A percentile compares a stretch with the other conserved stretches of the same genome.
Evolutionary conservation across 768 basidiomycete genomes (phyloP).

Genomic region (Suillus decipiens): DNA sequence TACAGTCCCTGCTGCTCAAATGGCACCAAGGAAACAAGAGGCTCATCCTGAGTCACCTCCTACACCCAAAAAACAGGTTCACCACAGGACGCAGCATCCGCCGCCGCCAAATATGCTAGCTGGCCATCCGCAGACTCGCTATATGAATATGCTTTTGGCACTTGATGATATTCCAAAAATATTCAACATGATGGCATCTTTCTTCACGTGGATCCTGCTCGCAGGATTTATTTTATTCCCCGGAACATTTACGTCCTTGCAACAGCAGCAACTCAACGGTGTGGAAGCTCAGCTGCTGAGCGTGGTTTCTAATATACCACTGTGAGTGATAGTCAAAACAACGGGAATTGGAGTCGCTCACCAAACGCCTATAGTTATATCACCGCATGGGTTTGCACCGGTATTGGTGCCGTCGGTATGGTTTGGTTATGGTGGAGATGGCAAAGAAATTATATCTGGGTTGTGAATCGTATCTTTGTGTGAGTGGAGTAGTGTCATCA

Average conservation of each 20-base stretch:
- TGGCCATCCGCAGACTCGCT: conserved; percentile 42
- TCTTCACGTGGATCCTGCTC: conserved; percentile 64
- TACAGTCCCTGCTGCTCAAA: conserved; percentile 10
- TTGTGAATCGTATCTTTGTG: conserved; percentile 58
- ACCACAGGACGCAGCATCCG: conserved; percentile 23
- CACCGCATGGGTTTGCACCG: conserved; percentile 56
- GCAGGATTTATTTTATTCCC: conserved; percentile 66
- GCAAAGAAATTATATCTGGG: conserved; percentile 60
- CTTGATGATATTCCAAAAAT: conserved; percentile 54
- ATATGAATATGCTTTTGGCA: conserved; percentile 64
- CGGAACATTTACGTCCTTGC: conserved; percentile 56
- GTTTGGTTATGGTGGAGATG: conserved; percentile 61
- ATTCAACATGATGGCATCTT: conserved; percentile 52
- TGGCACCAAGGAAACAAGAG: conserved; percentile 8
- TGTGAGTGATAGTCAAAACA: conserved; percentile 38
- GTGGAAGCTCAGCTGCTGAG: conserved; percentile 36
- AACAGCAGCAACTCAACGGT: conserved; percentile 24
- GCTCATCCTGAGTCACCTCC: not conserved
- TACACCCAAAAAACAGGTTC: conserved; percentile 19
- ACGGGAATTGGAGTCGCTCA: not conserved
- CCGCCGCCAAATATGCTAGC: conserved; percentile 25
- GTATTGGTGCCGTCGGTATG: conserved; percentile 55
- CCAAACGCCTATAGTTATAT: conserved; percentile 41
- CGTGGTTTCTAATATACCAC: conserved; percentile 43
- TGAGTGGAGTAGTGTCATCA: conserved; percentile 28